Base-by-base conservation (phyloP, 441 rosid species). In the Pelargonium australe region DNA sequence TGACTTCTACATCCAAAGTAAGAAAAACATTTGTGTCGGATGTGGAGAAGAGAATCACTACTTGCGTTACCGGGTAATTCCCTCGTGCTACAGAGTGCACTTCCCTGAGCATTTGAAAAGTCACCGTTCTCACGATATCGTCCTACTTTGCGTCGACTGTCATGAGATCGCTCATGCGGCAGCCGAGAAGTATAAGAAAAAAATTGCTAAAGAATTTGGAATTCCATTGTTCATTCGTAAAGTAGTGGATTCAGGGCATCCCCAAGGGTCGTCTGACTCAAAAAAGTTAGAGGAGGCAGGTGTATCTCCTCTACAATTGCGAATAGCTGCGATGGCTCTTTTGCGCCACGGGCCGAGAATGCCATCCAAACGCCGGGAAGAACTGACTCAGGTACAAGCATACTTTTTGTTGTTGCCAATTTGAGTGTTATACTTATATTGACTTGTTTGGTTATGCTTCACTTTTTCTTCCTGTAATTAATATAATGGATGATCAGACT, bases 61-160 rank as follows among this genome's bases (percentile, higher is more conserved):
- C 80, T 78, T 95, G 25, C 93, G 95, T 11, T 95, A 95, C 80
- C 83, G 98, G 70, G 84, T 95, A 70, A 92, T 95, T 69, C 98
- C 99, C 75, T 90, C 98, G 1, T 92, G 98, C 84, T 95, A 95
- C 80, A 85, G 98, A 82, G 75, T 92, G 84, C 98, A 92, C 82
- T 95, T 95, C 76, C 97, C 98, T 10, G 98, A 92, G 89, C 98
- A 95, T 78, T 72, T 95, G 76, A 95, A 95, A 83, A 95, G 97
- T 74, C 99, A 95, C 55, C 85, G 97, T n/a, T 95, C 99, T 74
- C 97, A 90, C 81, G 99, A 95, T 77, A 95, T 92, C 68, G 98
- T 92, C 78, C 82, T 95, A 53, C 89, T 95, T n/a, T 95, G 97
- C 63, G 98, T 95, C 80, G 98, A 92, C 77, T 95, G 98, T 65